phyloP scores from a whole-genome alignment of 345 rosid genomes.

The Crucihimalaya himalaica region DNA sequence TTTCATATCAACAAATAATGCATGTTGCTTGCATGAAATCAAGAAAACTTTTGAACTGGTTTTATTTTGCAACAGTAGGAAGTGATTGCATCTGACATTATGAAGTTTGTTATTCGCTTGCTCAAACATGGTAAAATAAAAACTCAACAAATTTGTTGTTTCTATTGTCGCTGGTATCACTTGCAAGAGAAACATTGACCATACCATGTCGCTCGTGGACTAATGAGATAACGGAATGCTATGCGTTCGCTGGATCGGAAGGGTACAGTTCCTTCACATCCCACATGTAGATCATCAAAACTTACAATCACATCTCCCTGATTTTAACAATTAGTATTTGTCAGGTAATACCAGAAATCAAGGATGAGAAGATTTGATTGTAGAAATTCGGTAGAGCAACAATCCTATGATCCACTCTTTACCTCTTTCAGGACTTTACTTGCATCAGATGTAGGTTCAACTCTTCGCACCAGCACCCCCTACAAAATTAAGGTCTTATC shows the following conservation, averaged over 20 bases:
- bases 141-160: no score
- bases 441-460: constrained; percentile 93
- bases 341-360: constrained; percentile 27
- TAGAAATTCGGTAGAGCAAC: constrained; percentile 4
- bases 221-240: constrained; percentile 93
- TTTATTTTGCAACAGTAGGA: no score
- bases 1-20: no score
- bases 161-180: no score
- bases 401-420: constrained; percentile 29
- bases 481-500: constrained; percentile 42
- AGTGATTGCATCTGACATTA: no score
- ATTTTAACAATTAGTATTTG: constrained; percentile 38
- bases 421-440: constrained; percentile 82
- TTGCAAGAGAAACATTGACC: no score
- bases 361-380: neutral
- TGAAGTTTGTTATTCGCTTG: no score
- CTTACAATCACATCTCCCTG: constrained; percentile 98
- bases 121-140: no score
- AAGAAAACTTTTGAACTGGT: no score
- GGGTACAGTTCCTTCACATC: constrained; percentile 98
- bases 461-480: constrained; percentile 96
- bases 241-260: constrained; percentile 94
- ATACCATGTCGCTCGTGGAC: no score
- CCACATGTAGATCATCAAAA: constrained; percentile 81
- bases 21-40: no score